Evolutionary conservation across 805 yeast species (phyloP), one percentile per base, ranked within the genome.

Genomic region (Ascoidea tarda): DNA sequence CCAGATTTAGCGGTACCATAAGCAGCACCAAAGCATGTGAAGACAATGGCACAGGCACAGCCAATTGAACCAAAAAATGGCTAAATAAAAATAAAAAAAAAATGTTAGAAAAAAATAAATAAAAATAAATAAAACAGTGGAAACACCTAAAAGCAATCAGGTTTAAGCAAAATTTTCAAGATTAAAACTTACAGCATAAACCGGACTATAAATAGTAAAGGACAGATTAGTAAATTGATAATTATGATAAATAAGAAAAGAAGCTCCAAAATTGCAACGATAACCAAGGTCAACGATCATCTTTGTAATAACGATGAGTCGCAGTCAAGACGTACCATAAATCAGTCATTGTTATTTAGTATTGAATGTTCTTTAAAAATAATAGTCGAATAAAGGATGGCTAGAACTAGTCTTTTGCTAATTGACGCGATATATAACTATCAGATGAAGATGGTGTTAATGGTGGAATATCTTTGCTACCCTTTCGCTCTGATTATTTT

Each of bases 21-120:
- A 54, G 96, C 87, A 65, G 99, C 98, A 76, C 99, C 99, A 69
- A 90, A 88, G 68, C 96, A 88, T 70, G 99, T 90, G 81, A 93
- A 93, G 66, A 95, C 88, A 67, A 93, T 93, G 70, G 99, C 97
- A 52, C 98, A 88, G 55, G 99, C 96, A 79, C 99, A 95, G 69
- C 99, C 99, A 67, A 93, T 87, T 61, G 97, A 91, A 66, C 99
- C 99, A 72, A 93, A 93, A 79, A 93, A 93, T 69, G 99, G 99
- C 70, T 79, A 74, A 60, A 68, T 66, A 55, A 38, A 38, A 38
- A 38, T 10, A 38, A 14, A 38, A 2, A 38, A 33, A 38, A 70
- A 45, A 8, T 49, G 63, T 62, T 60, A 62, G 63, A 59, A 59
- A 33, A 44, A 33, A 8, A 33, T 33, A 28, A 16, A 46, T 50